phyloP scores from a whole-genome alignment of 78 protist species.

The Dictyostelium brefeldianum region DNA sequence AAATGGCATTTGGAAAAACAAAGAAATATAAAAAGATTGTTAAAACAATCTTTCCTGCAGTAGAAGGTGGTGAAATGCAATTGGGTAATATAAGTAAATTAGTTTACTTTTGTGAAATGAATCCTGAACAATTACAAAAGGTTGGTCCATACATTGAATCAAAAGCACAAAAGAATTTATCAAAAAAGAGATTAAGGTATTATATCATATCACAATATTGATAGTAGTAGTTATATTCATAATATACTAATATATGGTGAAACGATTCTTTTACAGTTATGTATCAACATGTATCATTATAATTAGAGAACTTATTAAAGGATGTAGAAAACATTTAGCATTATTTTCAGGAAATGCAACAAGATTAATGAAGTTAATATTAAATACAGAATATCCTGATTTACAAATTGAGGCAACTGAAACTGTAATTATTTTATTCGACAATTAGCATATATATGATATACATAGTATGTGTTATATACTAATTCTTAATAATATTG shows the following conservation, averaged over 20 bases:
- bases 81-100: constrained; percentile 60
- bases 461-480: not conserved
- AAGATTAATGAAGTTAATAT: constrained; percentile 40
- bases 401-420: constrained; percentile 77
- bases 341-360: constrained; percentile 38
- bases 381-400: constrained; percentile 1
- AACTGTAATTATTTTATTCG: constrained; percentile 53
- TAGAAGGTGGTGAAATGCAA: constrained; percentile 56
- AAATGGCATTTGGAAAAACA: constrained; percentile 67
- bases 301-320: constrained; percentile 38
- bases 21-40: constrained; percentile 75
- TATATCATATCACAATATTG: not conserved
- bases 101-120: constrained; percentile 71
- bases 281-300: constrained; percentile 59
- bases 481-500: not conserved
- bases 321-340: constrained; percentile 39
- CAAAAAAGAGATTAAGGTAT: constrained; percentile 57
- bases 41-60: constrained; percentile 58
- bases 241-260: not conserved
- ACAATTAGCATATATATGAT: no score
- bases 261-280: constrained; percentile 11
- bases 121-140: constrained; percentile 70
- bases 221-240: not conserved
- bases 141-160: constrained; percentile 64
- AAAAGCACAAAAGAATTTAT: constrained; percentile 37